Percentiles rank a stretch among this genome's conserved stretches.
These are phyloP conservation scores for Penicillium egyptiacum DNA, from an alignment of 495 filamentous ascomycete species.

Conservation along the genomic window DNA sequence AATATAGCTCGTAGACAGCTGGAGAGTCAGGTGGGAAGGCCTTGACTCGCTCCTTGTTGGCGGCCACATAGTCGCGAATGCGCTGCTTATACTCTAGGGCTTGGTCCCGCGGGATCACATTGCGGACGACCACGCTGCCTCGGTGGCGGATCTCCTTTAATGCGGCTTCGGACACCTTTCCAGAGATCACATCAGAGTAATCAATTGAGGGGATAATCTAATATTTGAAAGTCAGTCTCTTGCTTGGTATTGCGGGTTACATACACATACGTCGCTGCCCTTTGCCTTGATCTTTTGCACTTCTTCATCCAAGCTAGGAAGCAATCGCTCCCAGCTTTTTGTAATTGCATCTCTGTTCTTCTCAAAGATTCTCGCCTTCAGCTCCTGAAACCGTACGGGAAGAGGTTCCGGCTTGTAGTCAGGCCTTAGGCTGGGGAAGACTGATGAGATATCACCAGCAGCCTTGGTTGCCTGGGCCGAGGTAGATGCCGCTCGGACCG, in stretches of 20 bases:
- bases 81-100: conserved; percentile 52
- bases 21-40: conserved; percentile 62
- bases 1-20: conserved; percentile 87
- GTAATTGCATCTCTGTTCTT: conserved; percentile 62
- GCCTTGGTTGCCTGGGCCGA: conserved; percentile 44
- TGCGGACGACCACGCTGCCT: conserved; percentile 62
- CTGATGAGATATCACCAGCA: conserved; percentile 75
- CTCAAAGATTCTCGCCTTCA: conserved; percentile 65
- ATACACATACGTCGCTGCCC: conserved; percentile 49
- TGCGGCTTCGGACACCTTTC: conserved; percentile 41
- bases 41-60: conserved; percentile 51
- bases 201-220: conserved; percentile 61
- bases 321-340: conserved; percentile 68
- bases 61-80: conserved; percentile 58
- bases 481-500: conserved; percentile 36
- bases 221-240: conserved; percentile 9
- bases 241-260: no score
- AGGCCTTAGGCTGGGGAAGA: conserved; percentile 75
- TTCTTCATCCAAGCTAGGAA: conserved; percentile 56
- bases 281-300: conserved; percentile 46
- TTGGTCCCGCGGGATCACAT: conserved; percentile 59
- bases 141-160: conserved; percentile 60
- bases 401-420: conserved; percentile 63
- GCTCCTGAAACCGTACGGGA: conserved; percentile 68
- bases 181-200: conserved; percentile 52